Evolutionary conservation across 2,329 filamentous ascomycete genomes (phyloP).

Genomic region (Aspergillus sp.): DNA sequence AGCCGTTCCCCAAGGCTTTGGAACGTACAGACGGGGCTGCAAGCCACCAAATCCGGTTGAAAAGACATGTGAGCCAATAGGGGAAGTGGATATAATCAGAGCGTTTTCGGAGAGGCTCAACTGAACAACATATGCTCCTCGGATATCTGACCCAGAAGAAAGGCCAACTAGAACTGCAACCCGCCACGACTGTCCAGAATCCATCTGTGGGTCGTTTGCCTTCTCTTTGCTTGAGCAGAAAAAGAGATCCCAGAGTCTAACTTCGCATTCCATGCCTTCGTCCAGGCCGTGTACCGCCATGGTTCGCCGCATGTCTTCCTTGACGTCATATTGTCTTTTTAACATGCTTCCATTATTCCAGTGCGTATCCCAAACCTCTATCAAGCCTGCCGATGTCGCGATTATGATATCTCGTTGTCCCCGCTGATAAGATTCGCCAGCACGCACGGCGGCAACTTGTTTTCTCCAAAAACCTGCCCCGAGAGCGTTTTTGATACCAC

Average conservation of each 20-base stretch:
- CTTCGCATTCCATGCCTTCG: constrained; percentile 56
- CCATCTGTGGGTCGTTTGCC: constrained; percentile 50
- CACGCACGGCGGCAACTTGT: constrained; percentile 76
- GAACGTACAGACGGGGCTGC: constrained; percentile 72
- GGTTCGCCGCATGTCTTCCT: constrained; percentile 62
- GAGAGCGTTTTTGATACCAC: constrained; percentile 75
- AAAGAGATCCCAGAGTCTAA: constrained; percentile 78
- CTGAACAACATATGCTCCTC: constrained; percentile 75
- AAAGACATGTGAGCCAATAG: constrained; percentile 16
- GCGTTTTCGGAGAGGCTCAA: constrained; percentile 57
- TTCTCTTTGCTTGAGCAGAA: constrained; percentile 46
- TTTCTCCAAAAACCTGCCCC: constrained; percentile 69
- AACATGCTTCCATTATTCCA: constrained; percentile 81
- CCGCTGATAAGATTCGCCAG: constrained; percentile 68
- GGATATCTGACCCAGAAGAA: constrained; percentile 48
- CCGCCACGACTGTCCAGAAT: constrained; percentile 50
- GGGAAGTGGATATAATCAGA: constrained; percentile 50
- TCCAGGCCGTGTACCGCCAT: constrained; percentile 58
- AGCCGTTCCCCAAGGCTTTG: constrained; percentile 74
- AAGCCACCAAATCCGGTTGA: constrained; percentile 19
- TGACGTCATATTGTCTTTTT: constrained; percentile 69
- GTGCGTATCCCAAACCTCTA: constrained; percentile 86
- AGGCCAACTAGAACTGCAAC: constrained; percentile 64
- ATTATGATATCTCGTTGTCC: constrained; percentile 85
- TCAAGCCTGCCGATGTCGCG: constrained; percentile 70